Base-by-base conservation (phyloP, 2,329 filamentous ascomycete genomes). In the Lithohypha guttulata region DNA sequence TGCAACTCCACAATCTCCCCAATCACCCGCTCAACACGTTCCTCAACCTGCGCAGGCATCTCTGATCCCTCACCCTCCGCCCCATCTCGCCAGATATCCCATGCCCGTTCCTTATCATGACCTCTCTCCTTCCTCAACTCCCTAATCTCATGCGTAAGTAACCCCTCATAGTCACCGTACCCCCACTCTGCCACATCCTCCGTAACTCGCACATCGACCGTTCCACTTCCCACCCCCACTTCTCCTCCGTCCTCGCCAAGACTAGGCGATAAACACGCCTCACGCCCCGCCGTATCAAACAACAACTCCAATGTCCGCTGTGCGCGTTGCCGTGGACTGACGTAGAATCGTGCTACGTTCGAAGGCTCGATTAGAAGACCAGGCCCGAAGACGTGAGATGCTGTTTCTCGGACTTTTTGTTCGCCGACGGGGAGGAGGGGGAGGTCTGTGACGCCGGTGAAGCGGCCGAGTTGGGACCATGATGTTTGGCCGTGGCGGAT, bases 91-190 rank as follows among this genome's bases (percentile, higher is more conserved):
- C 71, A 76, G 34, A 77, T 75, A 54, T 73, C 62, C 72, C 73
- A 77, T 18, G 58, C 53, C 23, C 49, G 50, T n/a, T 68, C 62
- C 9, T 40, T 42, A 49, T 74, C 71, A 13, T 73, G 55, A 0
- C 71, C 71, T 6, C 61, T 57, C 40, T 62, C 48, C 45, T 62
- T 57, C 42, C 74, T 62, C 44, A 59, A 47, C 19, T 58, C 53
- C 10, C 60, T 58, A 35, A 79, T 78, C 49, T 73, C 59, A n/a
- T 59, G 51, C 6, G 61, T 63, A 31, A 64, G 64, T 17, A 76
- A 54, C 8, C 75, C 75, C 54, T 79, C 75, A 53, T 79, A 79
- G 43, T 68, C 59, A 31, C 75, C 75, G 55, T 79, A 79, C 43
- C 73, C 68, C 75, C 75, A 79, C 53, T 79, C 75, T 2, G 66